Evolutionary conservation across 805 yeast species (phyloP).

Genomic region (Hanseniaspora singularis): DNA sequence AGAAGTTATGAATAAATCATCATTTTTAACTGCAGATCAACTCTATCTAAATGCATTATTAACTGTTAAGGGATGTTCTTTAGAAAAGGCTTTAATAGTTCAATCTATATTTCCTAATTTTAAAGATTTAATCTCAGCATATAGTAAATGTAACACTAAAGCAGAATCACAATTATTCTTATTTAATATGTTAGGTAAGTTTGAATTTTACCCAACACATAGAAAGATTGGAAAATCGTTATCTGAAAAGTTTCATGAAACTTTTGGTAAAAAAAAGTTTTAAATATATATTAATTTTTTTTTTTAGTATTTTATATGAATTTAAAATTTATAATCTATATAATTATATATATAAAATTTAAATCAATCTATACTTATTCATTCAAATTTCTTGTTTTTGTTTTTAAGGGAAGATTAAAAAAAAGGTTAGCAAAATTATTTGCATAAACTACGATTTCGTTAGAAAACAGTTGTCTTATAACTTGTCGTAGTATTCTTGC

Average conservation of each 20-base stretch:
- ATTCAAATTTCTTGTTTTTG: too few species aligned
- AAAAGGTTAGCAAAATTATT: background rate
- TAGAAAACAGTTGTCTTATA: slow-evolving; percentile 34
- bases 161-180: slow-evolving; percentile 24
- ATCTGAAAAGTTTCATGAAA: slow-evolving; percentile 27
- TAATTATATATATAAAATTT: too few species aligned
- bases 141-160: slow-evolving; percentile 22
- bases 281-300: background rate
- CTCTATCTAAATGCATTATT: slow-evolving; percentile 63
- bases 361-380: too few species aligned
- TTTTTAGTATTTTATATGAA: background rate
- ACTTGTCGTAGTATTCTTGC: slow-evolving; percentile 96
- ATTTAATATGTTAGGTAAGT: slow-evolving; percentile 20
- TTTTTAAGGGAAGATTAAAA: too few species aligned
- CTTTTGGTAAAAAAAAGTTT: slow-evolving; percentile 17
- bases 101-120: slow-evolving; percentile 69
- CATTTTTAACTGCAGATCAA: slow-evolving; percentile 60
- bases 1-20: slow-evolving; percentile 55
- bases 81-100: slow-evolving; percentile 72
- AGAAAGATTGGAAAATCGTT: slow-evolving; percentile 26
- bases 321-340: too few species aligned
- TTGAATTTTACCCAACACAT: slow-evolving; percentile 27
- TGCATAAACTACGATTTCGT: background rate
- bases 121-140: slow-evolving; percentile 32
- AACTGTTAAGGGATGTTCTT: slow-evolving; percentile 67